Evolutionary conservation across 495 filamentous ascomycete genomes (phyloP), one percentile per base, ranked within the genome.

Genomic region (Tuber umbilicatum): DNA sequence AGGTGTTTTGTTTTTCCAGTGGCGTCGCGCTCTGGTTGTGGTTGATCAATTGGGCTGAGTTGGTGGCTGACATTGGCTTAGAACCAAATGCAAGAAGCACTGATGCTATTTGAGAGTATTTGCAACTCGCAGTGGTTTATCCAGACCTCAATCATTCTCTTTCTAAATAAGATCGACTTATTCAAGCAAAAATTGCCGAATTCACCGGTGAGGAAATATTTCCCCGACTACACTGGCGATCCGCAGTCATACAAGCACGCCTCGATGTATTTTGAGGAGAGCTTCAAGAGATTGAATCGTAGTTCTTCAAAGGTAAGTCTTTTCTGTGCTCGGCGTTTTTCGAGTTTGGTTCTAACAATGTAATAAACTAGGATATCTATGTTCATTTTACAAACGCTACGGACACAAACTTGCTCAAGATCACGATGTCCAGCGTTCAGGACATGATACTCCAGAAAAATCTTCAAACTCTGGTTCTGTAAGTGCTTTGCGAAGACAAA

Each of bases 381-480:
- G 91, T 93, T 70, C 93, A 97, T 82, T 93, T 92, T 81, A 97
- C 94, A 35, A 97, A 97, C 79, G 94, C 94, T 10, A 97, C 94
- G 16, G 94, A 97, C 83, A 97, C 94, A 45, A 95, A 96, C 82
- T 85, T 99, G 72, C 86, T 99, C 73, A 97, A 97, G 85, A 96
- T 94, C 78, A 99, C 95, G 38, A 99, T 99, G 95, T 88, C 89
- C 73, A 96, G 92, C 40, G 95, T 99, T 45, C 95, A 98, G 82
- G 95, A 99, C 83, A 99, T 98, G 92, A 98, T 99, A 84, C 94
- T 99, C 79, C 95, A 99, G 86, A 91, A 93, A 84, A 99, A 99
- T 84, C 87, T 99, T 74, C 93, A 97, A 85, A 91, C 91, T 82
- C 86, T 99, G 79, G 97, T 99, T 81, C 89, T 98, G 85, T 99